These are phyloP conservation scores for Saccharomycodes ludwigii DNA, from an alignment of 805 yeast species.

Conservation along the genomic window DNA sequence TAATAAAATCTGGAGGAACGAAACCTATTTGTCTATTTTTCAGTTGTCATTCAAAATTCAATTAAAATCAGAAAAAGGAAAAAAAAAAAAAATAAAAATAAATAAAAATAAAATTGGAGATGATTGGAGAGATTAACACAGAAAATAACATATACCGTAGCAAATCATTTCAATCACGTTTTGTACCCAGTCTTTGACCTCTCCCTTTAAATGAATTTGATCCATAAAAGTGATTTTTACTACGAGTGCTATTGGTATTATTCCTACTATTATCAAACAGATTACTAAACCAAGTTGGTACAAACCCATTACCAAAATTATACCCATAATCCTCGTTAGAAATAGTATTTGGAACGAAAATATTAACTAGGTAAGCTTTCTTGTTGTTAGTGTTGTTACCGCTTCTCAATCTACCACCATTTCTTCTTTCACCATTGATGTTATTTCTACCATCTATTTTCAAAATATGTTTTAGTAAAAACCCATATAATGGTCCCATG, in stretches of 20 bases:
- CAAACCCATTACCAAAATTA: constrained; percentile 4
- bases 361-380: constrained; percentile 2
- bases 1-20: no score
- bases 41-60: no score
- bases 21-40: no score
- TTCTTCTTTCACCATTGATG: background rate
- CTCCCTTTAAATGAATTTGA: constrained; percentile 12
- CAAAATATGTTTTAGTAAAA: constrained; percentile 10
- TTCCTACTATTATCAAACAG: background rate
- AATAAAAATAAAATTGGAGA: no score
- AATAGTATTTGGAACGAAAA: background rate
- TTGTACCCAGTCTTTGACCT: constrained; percentile 25
- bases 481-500: constrained; percentile 32
- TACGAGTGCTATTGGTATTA: background rate
- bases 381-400: background rate
- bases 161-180: background rate
- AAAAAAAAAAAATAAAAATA: no score
- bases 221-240: no score
- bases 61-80: no score
- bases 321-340: constrained; percentile 2
- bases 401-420: constrained; percentile 2
- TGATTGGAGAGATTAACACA: no score
- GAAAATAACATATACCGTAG: no score
- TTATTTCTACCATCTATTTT: background rate
- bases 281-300: constrained; percentile 3